Evolutionary conservation across 2,329 filamentous ascomycete genomes (phyloP).

Genomic region (Scytalidium sp.): DNA sequence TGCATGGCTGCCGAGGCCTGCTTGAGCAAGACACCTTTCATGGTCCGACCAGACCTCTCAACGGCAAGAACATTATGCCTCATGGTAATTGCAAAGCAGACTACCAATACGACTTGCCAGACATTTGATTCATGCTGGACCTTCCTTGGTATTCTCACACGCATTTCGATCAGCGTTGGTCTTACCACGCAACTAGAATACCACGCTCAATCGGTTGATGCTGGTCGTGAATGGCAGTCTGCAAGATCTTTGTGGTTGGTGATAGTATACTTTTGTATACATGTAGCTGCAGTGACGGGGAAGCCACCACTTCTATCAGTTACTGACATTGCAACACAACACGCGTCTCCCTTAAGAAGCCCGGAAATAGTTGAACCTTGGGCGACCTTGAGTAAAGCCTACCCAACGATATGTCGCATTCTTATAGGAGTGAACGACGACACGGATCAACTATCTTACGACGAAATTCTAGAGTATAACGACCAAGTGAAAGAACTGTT

Average conservation of each 20-base stretch:
- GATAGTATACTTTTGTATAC: background rate
- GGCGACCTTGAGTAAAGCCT: background rate
- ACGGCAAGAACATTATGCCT: background rate
- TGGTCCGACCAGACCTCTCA: background rate
- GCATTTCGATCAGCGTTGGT: background rate
- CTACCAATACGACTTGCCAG: background rate
- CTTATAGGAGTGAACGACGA: background rate
- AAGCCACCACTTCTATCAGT: background rate
- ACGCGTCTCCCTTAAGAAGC: background rate
- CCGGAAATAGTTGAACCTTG: background rate
- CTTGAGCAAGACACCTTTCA: background rate
- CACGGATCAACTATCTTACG: background rate
- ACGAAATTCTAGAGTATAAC: slow-evolving; percentile 10
- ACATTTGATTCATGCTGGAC: background rate
- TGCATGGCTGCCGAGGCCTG: background rate
- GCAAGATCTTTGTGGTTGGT: background rate
- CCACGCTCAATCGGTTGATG: background rate
- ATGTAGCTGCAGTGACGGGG: background rate
- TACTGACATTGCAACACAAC: background rate
- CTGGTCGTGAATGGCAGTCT: background rate
- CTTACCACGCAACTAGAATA: background rate
- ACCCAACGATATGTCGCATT: background rate
- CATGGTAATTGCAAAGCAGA: background rate
- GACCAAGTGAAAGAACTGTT: slow-evolving; percentile 9
- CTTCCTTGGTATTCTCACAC: background rate